Conservation (phyloP, 2,329 filamentous ascomycete genomes). For the Pseudogymnoascus sp. region DNA sequence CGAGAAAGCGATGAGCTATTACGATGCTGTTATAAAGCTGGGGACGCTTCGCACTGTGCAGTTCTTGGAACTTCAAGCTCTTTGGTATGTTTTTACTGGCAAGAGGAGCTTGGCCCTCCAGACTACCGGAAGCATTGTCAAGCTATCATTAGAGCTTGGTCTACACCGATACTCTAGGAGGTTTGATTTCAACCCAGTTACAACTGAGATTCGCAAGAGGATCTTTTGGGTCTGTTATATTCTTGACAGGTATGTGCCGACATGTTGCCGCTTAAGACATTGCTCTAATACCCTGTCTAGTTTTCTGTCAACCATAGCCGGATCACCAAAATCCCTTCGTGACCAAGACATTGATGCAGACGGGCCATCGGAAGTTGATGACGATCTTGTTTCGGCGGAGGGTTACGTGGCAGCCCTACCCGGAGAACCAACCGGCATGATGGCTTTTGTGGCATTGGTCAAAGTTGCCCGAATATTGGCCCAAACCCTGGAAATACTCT, state of each 20-base stretch:
- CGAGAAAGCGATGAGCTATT: constrained; percentile 13
- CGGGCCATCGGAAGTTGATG: constrained; percentile 13
- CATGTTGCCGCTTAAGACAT: background rate
- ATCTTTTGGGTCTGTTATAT: constrained; percentile 17
- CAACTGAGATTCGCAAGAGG: constrained; percentile 14
- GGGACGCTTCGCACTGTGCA: constrained; percentile 14
- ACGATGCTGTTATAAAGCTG: constrained; percentile 9
- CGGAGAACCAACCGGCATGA: constrained; percentile 15
- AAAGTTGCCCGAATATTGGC: constrained; percentile 14
- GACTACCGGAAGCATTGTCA: constrained; percentile 14
- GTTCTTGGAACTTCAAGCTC: constrained; percentile 13
- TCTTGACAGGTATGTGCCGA: constrained; percentile 13
- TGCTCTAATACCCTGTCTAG: background rate
- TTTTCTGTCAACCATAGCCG: constrained; percentile 12
- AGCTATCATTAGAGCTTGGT: constrained; percentile 14
- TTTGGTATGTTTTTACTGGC: constrained; percentile 17
- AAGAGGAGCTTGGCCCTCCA: constrained; percentile 15
- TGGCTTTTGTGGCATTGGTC: constrained; percentile 15
- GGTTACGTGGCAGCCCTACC: constrained; percentile 13
- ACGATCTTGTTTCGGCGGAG: constrained; percentile 13
- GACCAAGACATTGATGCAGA: constrained; percentile 13
- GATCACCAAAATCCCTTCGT: constrained; percentile 15
- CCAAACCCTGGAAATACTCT: constrained; percentile 15
- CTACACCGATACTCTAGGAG: constrained; percentile 15
- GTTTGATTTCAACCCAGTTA: constrained; percentile 15